Evolutionary conservation across 768 basidiomycete species (phyloP).

Genomic region (Hericium erinaceus): DNA sequence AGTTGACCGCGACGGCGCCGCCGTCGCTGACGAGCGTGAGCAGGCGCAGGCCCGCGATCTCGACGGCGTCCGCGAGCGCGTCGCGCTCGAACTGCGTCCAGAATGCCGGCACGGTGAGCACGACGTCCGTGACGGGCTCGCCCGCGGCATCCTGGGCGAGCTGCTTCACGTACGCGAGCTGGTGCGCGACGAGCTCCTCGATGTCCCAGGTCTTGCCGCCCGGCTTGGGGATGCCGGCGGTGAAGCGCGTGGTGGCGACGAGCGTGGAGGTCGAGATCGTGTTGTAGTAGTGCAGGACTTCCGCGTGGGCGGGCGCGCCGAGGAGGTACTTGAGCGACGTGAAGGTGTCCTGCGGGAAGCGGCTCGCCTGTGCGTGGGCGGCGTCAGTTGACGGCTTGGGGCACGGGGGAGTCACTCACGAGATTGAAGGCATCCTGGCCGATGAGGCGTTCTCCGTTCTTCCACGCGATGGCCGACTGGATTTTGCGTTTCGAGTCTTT

Average conservation of each 20-base stretch:
- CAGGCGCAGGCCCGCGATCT: slow-evolving; percentile 79
- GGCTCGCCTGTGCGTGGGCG: slow-evolving; percentile 55
- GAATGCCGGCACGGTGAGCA: slow-evolving; percentile 86
- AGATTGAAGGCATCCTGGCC: slow-evolving; percentile 83
- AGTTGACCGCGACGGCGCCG: slow-evolving; percentile 92
- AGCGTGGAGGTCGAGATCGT: slow-evolving; percentile 46
- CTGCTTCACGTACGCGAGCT: slow-evolving; percentile 81
- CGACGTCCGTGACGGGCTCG: slow-evolving; percentile 71
- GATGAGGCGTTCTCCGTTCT: slow-evolving; percentile 82
- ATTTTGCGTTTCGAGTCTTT: slow-evolving; percentile 97
- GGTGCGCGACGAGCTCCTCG: slow-evolving; percentile 92
- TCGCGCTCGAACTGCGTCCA: slow-evolving; percentile 88
- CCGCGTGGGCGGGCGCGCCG: slow-evolving; percentile 45
- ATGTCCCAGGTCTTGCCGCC: slow-evolving; percentile 66
- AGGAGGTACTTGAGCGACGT: slow-evolving; percentile 78
- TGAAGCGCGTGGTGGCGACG: slow-evolving; percentile 52
- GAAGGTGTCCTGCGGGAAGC: slow-evolving; percentile 86
- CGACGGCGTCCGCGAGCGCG: slow-evolving; percentile 85
- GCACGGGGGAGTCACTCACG: slow-evolving; percentile 37
- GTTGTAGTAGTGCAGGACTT: slow-evolving; percentile 22
- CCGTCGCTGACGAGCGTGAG: slow-evolving; percentile 89
- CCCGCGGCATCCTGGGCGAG: slow-evolving; percentile 71
- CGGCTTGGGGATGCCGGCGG: slow-evolving; percentile 29
- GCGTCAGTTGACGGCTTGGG: not conserved
- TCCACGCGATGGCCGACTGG: slow-evolving; percentile 84